Evolutionary conservation across 2,329 filamentous ascomycete genomes (phyloP), one percentile per base, ranked within the genome.

Genomic region (Berkeleyomyces rouxiae): DNA sequence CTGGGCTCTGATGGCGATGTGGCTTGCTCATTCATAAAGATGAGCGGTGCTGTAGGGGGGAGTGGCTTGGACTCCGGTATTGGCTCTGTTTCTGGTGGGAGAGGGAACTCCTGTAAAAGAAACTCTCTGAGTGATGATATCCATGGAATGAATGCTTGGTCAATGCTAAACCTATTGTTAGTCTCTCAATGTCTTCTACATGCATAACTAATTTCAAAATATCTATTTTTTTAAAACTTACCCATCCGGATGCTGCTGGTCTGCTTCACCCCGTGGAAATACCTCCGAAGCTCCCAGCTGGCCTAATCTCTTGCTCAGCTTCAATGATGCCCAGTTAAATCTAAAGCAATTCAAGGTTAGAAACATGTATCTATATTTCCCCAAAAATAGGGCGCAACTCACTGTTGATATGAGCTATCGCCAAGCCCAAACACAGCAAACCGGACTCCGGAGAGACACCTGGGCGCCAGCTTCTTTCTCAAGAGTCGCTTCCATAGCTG

Each of bases 351-450:
- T 2, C 51, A 55, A 49, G 5, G 23, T 42, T 6, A n/a, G 1
- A 33, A 3, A 40, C 51, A 44, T 7, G 16, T 7, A n/a, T 46
- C 43, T 13, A 31, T 36, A 7, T 13, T 55, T 7, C 33, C 16
- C 4, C 23, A 11, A 5, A 4, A 31, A 7, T 53, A 11, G 13
- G 11, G 13, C 40, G 23, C 13, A 58, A 71, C 80, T 67, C 77
- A 93, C 85, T 95, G 92, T 63, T 87, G 80, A 77, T 99, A 99
- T 1, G 91, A 95, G 70, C 88, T 96, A 73, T 99, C 93, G 0
- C 93, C 93, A 0, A 97, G 79, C 0, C 93, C 93, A 76, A 97
- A 96, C 0, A 86, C 87, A 2, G 88, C 86, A 73, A 95, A 97
- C 1, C 77, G 79, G 66, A 95, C 75, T 42, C 80, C 78, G 44